phyloP scores from a whole-genome alignment of 2,329 filamentous ascomycete species.

The Fusarium albidum region DNA sequence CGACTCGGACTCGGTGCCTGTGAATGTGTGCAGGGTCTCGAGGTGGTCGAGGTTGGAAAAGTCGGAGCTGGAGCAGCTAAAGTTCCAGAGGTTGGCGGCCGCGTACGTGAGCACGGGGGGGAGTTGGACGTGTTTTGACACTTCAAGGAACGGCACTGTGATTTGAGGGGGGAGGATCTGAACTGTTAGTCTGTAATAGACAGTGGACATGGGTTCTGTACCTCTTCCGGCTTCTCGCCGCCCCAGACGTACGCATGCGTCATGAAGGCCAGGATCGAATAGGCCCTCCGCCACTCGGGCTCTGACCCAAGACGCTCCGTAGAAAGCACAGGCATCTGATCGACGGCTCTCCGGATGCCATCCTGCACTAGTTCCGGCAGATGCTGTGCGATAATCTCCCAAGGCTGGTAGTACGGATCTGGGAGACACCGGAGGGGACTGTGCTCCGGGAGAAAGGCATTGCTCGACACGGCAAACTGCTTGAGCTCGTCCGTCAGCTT shows the following conservation, averaged over 20 bases:
- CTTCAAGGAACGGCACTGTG: slow-evolving; percentile 76
- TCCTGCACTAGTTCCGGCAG: slow-evolving; percentile 73
- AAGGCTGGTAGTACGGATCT: slow-evolving; percentile 78
- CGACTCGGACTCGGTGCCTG: slow-evolving; percentile 86
- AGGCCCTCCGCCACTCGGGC: slow-evolving; percentile 82
- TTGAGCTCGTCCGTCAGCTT: slow-evolving; percentile 41
- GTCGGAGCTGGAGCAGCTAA: slow-evolving; percentile 62
- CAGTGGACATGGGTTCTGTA: too few species aligned
- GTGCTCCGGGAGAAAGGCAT: slow-evolving; percentile 80
- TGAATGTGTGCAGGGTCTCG: slow-evolving; percentile 80
- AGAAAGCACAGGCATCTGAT: slow-evolving; percentile 73
- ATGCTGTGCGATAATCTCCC: slow-evolving; percentile 76
- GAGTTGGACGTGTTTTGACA: slow-evolving; percentile 78
- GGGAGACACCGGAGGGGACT: slow-evolving; percentile 72
- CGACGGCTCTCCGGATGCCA: slow-evolving; percentile 69
- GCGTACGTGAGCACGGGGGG: slow-evolving; percentile 93
- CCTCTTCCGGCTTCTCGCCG: slow-evolving; percentile 76
- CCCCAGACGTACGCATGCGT: slow-evolving; percentile 93
- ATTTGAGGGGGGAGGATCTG: slow-evolving; percentile 77
- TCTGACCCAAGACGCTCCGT: slow-evolving; percentile 69
- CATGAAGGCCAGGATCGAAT: slow-evolving; percentile 79
- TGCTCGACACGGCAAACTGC: slow-evolving; percentile 53
- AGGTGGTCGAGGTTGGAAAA: slow-evolving; percentile 75
- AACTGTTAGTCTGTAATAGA: slow-evolving; percentile 27
- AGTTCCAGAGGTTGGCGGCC: slow-evolving; percentile 90